Percentiles rank a stretch among this genome's conserved stretches.
phyloP scores from a whole-genome alignment of 139 green algal genomes.

The Spirogloea muscicola region DNA sequence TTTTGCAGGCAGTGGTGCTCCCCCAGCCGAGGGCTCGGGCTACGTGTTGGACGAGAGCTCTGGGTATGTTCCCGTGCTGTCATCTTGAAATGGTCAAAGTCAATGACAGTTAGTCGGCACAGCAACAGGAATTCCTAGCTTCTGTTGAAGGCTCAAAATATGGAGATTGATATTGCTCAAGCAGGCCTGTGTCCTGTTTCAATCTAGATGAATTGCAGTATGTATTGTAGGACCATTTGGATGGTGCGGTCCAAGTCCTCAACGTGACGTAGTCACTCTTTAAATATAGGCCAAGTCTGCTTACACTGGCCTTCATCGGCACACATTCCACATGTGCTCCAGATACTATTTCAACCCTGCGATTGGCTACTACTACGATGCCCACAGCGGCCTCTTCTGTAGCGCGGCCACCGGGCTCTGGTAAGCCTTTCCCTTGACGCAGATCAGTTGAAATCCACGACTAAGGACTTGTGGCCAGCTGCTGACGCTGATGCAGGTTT shows the following conservation, averaged over 20 bases:
- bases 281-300: background rate
- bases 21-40: no score
- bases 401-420: background rate
- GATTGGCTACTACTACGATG: conserved; percentile 15
- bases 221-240: background rate
- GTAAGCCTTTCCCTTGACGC: background rate
- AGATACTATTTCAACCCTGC: conserved; percentile 20
- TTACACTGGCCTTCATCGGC: background rate
- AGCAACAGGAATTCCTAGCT: no score
- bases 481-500: background rate
- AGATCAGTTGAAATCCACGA: no score
- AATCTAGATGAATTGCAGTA: background rate
- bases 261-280: background rate
- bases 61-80: no score
- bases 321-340: no score
- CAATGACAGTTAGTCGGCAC: no score
- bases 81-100: no score
- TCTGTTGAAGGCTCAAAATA: no score
- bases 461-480: background rate
- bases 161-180: background rate
- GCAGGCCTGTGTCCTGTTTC: background rate
- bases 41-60: no score
- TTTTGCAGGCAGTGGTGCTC: no score
- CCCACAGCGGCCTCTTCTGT: conserved; percentile 1
- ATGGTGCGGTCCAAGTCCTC: background rate